These are phyloP conservation scores for Epicoccum nigrum DNA, from an alignment of 2,329 filamentous ascomycete genomes.

Conservation along the genomic window DNA sequence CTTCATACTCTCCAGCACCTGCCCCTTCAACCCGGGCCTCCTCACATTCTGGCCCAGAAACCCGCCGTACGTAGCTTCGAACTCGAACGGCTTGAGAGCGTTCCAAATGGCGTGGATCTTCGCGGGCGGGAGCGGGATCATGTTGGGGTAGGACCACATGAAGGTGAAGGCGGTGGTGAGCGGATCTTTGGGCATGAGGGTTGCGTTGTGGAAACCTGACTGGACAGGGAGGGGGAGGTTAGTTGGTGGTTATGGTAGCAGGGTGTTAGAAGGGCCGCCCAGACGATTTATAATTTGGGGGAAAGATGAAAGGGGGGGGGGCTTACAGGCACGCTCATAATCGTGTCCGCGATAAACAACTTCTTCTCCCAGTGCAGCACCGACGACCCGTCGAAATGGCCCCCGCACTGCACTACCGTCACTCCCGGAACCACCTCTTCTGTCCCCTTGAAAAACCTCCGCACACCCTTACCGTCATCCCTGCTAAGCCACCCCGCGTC, in stretches of 20 bases:
- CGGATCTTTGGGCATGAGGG: constrained; percentile 47
- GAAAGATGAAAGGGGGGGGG: not conserved
- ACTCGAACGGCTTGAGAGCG: constrained; percentile 66
- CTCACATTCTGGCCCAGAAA: constrained; percentile 69
- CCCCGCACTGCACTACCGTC: constrained; percentile 72
- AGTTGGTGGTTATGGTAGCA: not conserved
- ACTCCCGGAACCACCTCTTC: constrained; percentile 57
- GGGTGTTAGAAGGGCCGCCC: too few species aligned
- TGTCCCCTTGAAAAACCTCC: constrained; percentile 54
- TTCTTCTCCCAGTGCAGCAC: constrained; percentile 63
- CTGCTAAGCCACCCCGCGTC: constrained; percentile 70
- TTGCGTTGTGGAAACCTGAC: constrained; percentile 47
- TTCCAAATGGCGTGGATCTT: constrained; percentile 73
- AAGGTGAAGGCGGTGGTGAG: constrained; percentile 66
- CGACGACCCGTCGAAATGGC: constrained; percentile 79
- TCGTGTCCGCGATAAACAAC: constrained; percentile 78
- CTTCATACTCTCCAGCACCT: constrained; percentile 77
- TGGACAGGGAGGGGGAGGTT: constrained; percentile 7
- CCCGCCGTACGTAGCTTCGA: constrained; percentile 70
- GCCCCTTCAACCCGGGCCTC: constrained; percentile 61
- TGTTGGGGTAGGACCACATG: constrained; percentile 67
- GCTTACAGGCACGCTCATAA: constrained; percentile 70
- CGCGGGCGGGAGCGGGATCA: constrained; percentile 70
- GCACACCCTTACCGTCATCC: constrained; percentile 49
- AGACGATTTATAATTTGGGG: too few species aligned